Base-by-base conservation (phyloP, 2,329 filamentous ascomycete genomes). In the Aspergillus persii region DNA sequence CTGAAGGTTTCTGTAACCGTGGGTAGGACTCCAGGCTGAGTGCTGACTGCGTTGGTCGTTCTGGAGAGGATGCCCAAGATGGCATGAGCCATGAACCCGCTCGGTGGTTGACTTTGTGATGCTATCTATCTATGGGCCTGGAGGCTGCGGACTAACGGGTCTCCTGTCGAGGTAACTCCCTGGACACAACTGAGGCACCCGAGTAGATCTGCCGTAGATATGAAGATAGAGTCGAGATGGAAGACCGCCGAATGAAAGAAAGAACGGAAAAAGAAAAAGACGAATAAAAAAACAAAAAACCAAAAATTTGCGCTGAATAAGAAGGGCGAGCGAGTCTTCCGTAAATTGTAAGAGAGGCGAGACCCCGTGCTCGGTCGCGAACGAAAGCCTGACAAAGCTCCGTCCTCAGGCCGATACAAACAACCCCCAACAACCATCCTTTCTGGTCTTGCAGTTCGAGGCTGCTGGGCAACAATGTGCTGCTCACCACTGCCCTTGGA, bases 381-480 rank as follows among this genome's bases (percentile, higher is more conserved):
- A 54, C 41, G 44, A 46, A 48, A 48, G 50, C 47, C 26, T 47
- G 31, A 56, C 54, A 53, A 47, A 53, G 50, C 52, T 55, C 39
- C 46, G 39, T 15, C 41, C 52, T 55, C 39, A 50, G 39, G 9
- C 41, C 50, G 49, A 52, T 46, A 33, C 49, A 54, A 50, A 50
- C 58, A 57, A 15, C 51, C 39, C 53, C 30, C 33, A 44, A 55
- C 52, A 47, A 15, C 52, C 41, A 36, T 48, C 44, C 36, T 27
- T 44, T 55, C 57, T 56, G 49, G 44, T 48, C 26, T 36, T 53
- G 44, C 52, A 31, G 59, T 53, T 27, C 30, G 51, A 49, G 49
- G 54, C 60, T 53, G 12, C 47, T 63, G 64, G 61, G 65, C 59
- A 63, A 67, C 63, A 60, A 68, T 69, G 67, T 57, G 50, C 63